Evolutionary conservation across 805 yeast genomes (phyloP).

Genomic region (Wickerhamiella occidentalis): DNA sequence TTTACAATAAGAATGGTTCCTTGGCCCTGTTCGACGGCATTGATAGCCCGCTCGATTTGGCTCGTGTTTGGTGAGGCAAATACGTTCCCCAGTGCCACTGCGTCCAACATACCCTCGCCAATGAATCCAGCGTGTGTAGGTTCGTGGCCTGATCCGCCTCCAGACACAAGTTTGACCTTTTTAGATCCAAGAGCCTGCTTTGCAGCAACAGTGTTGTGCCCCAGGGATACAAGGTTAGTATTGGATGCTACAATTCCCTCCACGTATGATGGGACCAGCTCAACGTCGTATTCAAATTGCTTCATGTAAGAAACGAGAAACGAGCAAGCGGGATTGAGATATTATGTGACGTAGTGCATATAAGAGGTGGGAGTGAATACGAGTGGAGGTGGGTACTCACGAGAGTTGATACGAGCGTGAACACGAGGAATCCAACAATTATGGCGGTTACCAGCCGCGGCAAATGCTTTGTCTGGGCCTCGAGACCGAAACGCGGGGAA

Average conservation of each 20-base stretch:
- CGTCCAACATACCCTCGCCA: conserved; percentile 72
- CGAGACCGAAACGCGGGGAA: too few relatives aligned
- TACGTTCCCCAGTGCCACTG: conserved; percentile 70
- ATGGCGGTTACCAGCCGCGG: too few relatives aligned
- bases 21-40: conserved; percentile 40
- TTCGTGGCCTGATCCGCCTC: conserved; percentile 96
- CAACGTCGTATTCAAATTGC: conserved; percentile 11
- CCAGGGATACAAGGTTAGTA: conserved; percentile 5
- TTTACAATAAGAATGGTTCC: conserved; percentile 76
- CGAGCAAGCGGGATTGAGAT: too few relatives aligned
- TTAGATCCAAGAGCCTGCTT: conserved; percentile 18
- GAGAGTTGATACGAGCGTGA: too few relatives aligned
- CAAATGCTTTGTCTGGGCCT: too few relatives aligned
- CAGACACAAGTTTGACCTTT: conserved; percentile 65
- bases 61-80: conserved; percentile 93
- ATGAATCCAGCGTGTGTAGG: conserved; percentile 89
- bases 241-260: conserved; percentile 13
- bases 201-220: conserved; percentile 9
- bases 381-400: too few relatives aligned
- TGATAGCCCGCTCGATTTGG: conserved; percentile 64
- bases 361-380: too few relatives aligned
- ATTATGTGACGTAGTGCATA: not conserved
- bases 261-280: conserved; percentile 10
- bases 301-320: conserved; percentile 8
- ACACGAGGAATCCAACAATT: too few relatives aligned